Conservation (phyloP, 176 grass and related monocot species). For the Ensete ventricosum region DNA sequence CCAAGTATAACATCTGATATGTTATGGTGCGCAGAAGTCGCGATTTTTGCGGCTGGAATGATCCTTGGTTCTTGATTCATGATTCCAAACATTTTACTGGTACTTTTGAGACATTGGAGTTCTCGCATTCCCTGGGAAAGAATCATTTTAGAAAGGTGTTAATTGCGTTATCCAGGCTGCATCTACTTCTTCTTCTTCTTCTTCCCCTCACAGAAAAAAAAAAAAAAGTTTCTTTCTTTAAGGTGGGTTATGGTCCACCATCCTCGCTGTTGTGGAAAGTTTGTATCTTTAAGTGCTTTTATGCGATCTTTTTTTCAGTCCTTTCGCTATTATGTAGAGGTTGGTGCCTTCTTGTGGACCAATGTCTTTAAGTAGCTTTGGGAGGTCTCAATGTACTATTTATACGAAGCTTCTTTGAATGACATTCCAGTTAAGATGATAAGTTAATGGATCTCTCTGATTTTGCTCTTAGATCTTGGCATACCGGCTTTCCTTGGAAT, state of each 20-base stretch:
- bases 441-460: too few relatives aligned
- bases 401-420: background rate
- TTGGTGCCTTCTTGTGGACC: background rate
- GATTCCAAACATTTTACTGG: background rate
- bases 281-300: conserved; percentile 13
- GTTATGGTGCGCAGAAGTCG: background rate
- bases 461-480: too few relatives aligned
- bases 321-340: background rate
- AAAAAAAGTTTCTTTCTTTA: conserved; percentile 3
- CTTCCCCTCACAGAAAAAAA: background rate
- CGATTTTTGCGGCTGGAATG: background rate
- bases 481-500: too few relatives aligned
- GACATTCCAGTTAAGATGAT: too few relatives aligned
- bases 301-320: background rate
- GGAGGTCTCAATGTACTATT: background rate
- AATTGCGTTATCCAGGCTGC: conserved; percentile 14
- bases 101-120: background rate
- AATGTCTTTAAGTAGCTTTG: background rate
- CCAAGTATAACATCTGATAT: background rate
- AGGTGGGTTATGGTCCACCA: conserved; percentile 13
- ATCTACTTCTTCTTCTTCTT: background rate
- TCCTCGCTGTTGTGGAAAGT: conserved; percentile 11
- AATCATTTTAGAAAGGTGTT: background rate
- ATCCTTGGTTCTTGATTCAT: background rate
- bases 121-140: background rate